A percentile compares a stretch with the other conserved stretches of the same genome.
Evolutionary conservation across 139 green algal genomes (phyloP).

Genomic region (Chlamydomonas sphaeroides): DNA sequence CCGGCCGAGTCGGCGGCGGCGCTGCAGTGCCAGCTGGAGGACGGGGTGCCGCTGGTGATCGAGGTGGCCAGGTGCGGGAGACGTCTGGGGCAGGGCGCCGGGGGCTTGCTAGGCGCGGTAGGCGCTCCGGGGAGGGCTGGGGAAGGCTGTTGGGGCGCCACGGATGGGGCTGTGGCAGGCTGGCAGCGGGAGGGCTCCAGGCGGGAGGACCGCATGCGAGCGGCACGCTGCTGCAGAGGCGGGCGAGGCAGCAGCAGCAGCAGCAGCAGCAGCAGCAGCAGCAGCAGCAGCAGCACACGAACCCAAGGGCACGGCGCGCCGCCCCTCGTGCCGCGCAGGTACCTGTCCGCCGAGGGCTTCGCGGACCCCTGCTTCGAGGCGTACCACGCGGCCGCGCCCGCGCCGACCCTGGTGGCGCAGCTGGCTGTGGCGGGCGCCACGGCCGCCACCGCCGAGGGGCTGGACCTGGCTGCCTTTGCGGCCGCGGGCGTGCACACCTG

Average conservation of each 20-base stretch:
- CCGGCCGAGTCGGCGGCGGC: neutral
- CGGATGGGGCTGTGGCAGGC: no score
- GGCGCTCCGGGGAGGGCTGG: no score
- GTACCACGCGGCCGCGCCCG: constrained; percentile 17
- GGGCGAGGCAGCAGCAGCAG: no score
- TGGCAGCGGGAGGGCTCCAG: no score
- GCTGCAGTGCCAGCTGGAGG: constrained; percentile 42
- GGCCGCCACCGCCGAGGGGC: neutral
- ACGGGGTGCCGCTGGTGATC: constrained; percentile 20
- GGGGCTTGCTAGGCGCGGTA: no score
- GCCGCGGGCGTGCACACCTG: neutral
- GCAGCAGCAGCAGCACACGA: no score
- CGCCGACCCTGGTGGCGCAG: neutral
- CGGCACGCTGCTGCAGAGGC: no score
- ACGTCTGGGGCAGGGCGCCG: no score
- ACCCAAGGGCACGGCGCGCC: no score
- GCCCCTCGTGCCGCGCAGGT: constrained; percentile 17
- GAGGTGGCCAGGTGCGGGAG: constrained; percentile 37
- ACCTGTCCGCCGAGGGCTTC: constrained; percentile 17
- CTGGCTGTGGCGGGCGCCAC: constrained; percentile 29
- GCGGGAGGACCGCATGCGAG: no score
- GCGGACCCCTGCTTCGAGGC: constrained; percentile 39
- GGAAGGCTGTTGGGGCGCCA: no score
- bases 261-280: no score
- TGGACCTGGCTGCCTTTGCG: neutral